Evolutionary conservation across 371 early-diverging fungal species (phyloP).

Genomic region (Blakeslea trispora): DNA sequence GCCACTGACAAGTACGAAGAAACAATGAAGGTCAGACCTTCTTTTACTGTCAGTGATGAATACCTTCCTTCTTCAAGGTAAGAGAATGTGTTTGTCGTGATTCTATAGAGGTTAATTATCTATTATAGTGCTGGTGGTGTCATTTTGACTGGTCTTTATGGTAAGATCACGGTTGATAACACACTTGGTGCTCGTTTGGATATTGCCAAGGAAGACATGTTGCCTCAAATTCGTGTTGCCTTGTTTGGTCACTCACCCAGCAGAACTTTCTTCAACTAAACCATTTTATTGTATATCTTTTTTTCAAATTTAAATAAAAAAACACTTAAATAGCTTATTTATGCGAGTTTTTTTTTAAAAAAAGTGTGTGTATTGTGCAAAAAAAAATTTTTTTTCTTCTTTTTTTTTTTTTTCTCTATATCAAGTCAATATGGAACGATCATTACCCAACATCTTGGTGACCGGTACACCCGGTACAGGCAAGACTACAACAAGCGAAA

Average conservation of each 20-base stretch:
- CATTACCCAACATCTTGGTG: constrained; percentile 87
- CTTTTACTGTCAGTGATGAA: constrained; percentile 57
- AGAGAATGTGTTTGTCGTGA: not conserved
- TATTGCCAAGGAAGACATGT: constrained; percentile 81
- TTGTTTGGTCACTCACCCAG: constrained; percentile 90
- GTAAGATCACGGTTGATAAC: constrained; percentile 84
- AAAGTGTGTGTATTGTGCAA: no score
- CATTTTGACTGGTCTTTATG: constrained; percentile 68
- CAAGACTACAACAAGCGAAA: constrained; percentile 92
- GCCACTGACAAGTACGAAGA: constrained; percentile 66
- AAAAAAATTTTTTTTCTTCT: constrained; percentile 3
- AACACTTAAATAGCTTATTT: no score
- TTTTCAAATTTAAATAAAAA: no score
- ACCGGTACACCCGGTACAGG: constrained; percentile 99
- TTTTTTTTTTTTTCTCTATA: not conserved
- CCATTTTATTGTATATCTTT: no score
- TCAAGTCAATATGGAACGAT: constrained; percentile 29
- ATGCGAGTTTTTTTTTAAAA: not conserved
- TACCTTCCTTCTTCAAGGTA: constrained; percentile 55
- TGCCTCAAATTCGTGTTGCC: constrained; percentile 86
- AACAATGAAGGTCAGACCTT: constrained; percentile 50
- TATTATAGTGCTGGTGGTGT: constrained; percentile 86
- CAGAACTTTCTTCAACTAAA: constrained; percentile 91
- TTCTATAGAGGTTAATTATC: not conserved
- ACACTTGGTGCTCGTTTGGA: constrained; percentile 90